These are phyloP conservation scores for Euryodendron excelsum DNA, from an alignment of 148 eudicot species.

Conservation along the genomic window DNA sequence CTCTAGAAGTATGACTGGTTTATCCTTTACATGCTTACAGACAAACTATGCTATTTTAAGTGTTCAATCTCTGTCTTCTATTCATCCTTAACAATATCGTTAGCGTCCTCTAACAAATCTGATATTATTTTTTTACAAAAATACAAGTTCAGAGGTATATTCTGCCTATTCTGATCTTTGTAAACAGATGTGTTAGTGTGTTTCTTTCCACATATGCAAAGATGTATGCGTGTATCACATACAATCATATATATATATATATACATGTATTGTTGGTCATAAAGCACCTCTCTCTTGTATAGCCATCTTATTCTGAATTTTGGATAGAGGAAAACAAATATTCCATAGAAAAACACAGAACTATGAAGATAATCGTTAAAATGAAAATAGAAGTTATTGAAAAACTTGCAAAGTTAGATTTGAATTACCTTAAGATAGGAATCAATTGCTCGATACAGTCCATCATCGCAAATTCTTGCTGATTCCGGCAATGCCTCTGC, in stretches of 20 bases:
- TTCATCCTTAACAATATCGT: background rate
- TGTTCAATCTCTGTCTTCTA: background rate
- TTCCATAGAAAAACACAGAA: background rate
- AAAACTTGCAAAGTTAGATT: background rate
- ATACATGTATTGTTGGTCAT: too few relatives aligned
- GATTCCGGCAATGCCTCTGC: slow-evolving; percentile 97
- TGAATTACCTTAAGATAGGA: slow-evolving; percentile 88
- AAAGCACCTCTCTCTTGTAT: background rate
- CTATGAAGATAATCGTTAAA: background rate
- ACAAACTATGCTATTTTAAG: background rate
- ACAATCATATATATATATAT: background rate
- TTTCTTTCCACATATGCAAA: background rate
- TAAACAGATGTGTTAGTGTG: background rate
- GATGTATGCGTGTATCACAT: background rate
- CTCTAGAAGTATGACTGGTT: background rate
- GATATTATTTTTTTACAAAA: background rate
- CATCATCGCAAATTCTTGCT: slow-evolving; percentile 93
- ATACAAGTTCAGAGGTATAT: background rate
- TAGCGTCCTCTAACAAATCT: background rate
- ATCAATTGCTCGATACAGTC: slow-evolving; percentile 90
- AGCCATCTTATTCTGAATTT: background rate
- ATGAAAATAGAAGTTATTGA: background rate
- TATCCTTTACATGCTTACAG: background rate
- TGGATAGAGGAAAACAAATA: background rate
- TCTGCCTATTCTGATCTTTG: background rate